Evolutionary conservation across 306 rosid genomes (phyloP), one percentile per base, ranked within the genome.

Genomic region (Ziziphus jujuba): DNA sequence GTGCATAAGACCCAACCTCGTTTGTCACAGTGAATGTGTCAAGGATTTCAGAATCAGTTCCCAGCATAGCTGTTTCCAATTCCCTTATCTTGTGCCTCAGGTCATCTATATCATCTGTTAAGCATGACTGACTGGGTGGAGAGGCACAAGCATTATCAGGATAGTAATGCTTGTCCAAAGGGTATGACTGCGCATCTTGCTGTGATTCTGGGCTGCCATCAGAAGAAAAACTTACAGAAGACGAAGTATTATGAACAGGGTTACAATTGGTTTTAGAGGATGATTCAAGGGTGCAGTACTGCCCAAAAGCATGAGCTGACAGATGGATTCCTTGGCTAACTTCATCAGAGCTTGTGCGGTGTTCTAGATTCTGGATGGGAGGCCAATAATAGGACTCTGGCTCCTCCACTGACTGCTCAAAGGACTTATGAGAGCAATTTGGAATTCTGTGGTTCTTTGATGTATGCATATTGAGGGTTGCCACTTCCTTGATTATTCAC

Each of bases 81-180:
- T 92, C 98, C 61, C 84, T 77, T 69, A 90, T 84, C 85, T 90
- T 92, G 83, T 83, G 89, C 77, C 82, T 78, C 78, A 92, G 65
- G 73, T 80, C 95, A 81, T 80, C 76, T 0, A 69, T 66, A 24
- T 75, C 85, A 49, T 81, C 84, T 44, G 89, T 79, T 64, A 76
- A 74, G 78, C 83, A 82, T 16, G 89, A 85, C 47, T 80, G 84
- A 38, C 63, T 79, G 54, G 79, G 61, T 6, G 89, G 90, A 13
- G 95, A 86, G 56, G 75, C 87, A 43, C 67, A 55, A 54, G 71
- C 63, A 7, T 82, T 17, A 59, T 83, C 92, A 58, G 84, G 80
- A 49, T 86, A 84, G 59, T 70, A 50, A 43, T 81, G 72, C 4
- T 70, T 58, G 53, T 69, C 70, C 33, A 61, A 36, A 4, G 51